A percentile compares a stretch with the other conserved stretches of the same genome.
Conservation (phyloP, 1,284 basidiomycete genomes). For the Cryptococcus sp. region DNA sequence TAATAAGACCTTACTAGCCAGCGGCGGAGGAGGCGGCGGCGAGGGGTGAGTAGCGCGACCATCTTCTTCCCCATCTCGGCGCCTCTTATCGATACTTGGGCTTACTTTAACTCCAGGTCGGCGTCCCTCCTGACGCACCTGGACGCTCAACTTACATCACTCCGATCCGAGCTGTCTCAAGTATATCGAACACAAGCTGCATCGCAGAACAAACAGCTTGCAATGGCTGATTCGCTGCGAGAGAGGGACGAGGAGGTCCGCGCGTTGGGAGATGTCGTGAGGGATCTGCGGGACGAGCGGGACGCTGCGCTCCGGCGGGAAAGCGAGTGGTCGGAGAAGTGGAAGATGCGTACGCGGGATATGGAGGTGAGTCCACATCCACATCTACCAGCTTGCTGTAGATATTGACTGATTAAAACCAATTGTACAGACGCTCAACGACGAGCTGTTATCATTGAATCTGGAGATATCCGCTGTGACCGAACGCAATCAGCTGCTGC, state of each 20-base stretch:
- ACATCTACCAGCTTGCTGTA: not conserved
- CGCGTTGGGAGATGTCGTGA: conserved; percentile 79
- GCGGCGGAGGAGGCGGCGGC: conserved; percentile 47
- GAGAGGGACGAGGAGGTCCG: conserved; percentile 86
- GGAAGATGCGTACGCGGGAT: conserved; percentile 84
- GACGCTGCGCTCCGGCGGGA: conserved; percentile 36
- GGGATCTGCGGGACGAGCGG: conserved; percentile 77
- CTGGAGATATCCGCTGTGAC: conserved; percentile 88
- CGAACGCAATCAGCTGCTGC: conserved; percentile 78
- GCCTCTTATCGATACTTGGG: not conserved
- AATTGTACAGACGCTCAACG: conserved; percentile 73
- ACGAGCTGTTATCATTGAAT: conserved; percentile 86
- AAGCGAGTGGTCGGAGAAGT: conserved; percentile 75
- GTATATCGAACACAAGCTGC: conserved; percentile 91
- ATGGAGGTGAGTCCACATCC: conserved; percentile 65
- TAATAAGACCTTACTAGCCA: conserved; percentile 73
- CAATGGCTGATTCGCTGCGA: conserved; percentile 89
- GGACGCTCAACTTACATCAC: conserved; percentile 85
- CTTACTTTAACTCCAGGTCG: conserved; percentile 42
- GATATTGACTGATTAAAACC: not conserved
- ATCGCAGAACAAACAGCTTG: conserved; percentile 84
- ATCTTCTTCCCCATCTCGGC: not conserved
- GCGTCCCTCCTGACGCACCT: conserved; percentile 86
- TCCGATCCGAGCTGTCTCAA: conserved; percentile 85
- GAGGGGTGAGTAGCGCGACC: conserved; percentile 65